Evolutionary conservation across 495 filamentous ascomycete genomes (phyloP), one percentile per base, ranked within the genome.

Genomic region (Aspergillus asperescens): DNA sequence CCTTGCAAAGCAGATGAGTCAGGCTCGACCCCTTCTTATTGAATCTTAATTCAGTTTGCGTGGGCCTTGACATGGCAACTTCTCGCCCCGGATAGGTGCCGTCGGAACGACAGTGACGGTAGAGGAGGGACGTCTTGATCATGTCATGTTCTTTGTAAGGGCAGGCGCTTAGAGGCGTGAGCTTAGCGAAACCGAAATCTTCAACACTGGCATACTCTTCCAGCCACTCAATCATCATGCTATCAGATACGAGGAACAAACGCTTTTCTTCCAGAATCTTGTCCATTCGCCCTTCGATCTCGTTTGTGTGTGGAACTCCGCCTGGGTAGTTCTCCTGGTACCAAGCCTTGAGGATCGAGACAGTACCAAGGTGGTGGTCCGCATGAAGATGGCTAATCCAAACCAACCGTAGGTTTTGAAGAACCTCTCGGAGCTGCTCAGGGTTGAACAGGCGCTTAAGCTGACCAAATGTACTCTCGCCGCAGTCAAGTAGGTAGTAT

Each of bases 321-420:
- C 65, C 45, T 8, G 61, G 47, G 43, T 77, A 79, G 53, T 74
- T 83, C 29, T 68, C 71, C 15, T 74, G 61, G 52, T 86, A 83
- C 82, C 89, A 92, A 15, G 87, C 87, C 63, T 77, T 84, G 60
- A 99, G 84, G 22, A 96, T 71, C 15, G 85, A 77, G 22, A 77
- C 76, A 0, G 83, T 88, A 25, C 93, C 93, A 16, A 97, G 79
- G 61, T 99, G 93, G 67, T 99, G 93, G 71, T 99, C 93, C 23
- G 93, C 93, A 62, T 99, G 93, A 45, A 92, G 69, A 67, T 99
- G 93, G 62, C 87, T 92, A 62, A 99, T 92, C 86, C 88, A 96
- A 48, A 99, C 86, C 57, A 81, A 78, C 31, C 86, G 87, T 22
- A 99, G 74, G 52, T 95, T 87, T 48, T 73, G 72, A 10, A 97